Conservation (phyloP, 2,329 filamentous ascomycete species). For the Colletotrichum liriopes region DNA sequence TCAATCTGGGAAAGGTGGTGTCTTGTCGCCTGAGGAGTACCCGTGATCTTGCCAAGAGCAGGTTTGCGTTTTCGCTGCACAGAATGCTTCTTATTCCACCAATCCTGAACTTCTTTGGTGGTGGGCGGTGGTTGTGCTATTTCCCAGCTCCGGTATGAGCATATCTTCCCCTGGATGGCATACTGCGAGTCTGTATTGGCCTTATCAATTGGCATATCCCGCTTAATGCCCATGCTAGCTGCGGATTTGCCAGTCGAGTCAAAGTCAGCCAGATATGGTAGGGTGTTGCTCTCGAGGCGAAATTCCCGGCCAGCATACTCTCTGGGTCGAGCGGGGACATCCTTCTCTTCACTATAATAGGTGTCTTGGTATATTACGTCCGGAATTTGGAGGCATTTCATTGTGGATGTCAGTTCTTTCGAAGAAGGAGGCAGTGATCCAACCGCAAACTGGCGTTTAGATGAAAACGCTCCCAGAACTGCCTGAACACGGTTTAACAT, state of each 20-base stretch:
- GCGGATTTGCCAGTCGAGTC: conserved; percentile 72
- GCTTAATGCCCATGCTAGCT: conserved; percentile 70
- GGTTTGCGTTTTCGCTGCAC: conserved; percentile 44
- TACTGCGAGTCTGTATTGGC: conserved; percentile 66
- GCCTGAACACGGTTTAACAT: conserved; percentile 10
- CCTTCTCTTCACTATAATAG: conserved; percentile 86
- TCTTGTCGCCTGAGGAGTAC: conserved; percentile 40
- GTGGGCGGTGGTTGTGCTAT: conserved; percentile 80
- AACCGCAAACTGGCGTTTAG: conserved; percentile 51
- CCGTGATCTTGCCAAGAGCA: conserved; percentile 41
- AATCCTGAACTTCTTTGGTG: conserved; percentile 77
- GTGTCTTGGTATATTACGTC: conserved; percentile 86
- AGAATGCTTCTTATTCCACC: conserved; percentile 67
- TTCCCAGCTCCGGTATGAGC: conserved; percentile 82
- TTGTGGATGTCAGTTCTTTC: conserved; percentile 67
- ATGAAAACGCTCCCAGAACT: conserved; percentile 29
- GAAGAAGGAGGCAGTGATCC: conserved; percentile 52
- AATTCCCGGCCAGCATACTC: conserved; percentile 94
- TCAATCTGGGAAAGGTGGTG: conserved; percentile 86
- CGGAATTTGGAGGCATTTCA: conserved; percentile 72
- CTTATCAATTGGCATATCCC: conserved; percentile 64
- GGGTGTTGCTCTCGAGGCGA: conserved; percentile 79
- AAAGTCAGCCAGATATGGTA: conserved; percentile 87
- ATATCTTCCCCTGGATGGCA: conserved; percentile 64
- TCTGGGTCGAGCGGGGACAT: conserved; percentile 82